Evolutionary conservation across 352 stramenopile genomes (phyloP).

Genomic region (Phytophthora sansomeana): DNA sequence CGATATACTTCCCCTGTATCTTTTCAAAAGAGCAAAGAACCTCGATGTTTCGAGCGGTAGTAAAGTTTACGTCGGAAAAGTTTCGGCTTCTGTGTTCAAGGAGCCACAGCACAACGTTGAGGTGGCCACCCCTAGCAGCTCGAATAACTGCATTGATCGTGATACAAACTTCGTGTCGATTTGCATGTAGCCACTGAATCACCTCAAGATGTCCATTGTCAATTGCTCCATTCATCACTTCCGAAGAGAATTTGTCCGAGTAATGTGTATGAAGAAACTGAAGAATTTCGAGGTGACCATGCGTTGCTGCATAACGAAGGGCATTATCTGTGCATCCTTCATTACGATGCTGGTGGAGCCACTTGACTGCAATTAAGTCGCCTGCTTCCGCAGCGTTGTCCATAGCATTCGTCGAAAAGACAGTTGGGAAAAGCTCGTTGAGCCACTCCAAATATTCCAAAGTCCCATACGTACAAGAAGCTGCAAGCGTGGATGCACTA

Average conservation of each 20-base stretch:
- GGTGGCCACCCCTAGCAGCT: not conserved
- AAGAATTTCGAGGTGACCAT: not conserved
- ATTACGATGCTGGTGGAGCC: conserved; percentile 1
- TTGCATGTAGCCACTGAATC: not conserved
- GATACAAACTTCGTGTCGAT: not conserved
- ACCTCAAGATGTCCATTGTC: not conserved
- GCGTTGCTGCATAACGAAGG: not conserved
- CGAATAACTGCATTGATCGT: not conserved
- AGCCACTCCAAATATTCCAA: not conserved
- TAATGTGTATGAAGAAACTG: conserved; percentile 4
- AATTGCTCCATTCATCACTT: not conserved
- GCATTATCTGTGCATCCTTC: not conserved
- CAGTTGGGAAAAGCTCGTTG: not conserved
- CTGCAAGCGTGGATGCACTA: not conserved
- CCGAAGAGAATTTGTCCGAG: not conserved
- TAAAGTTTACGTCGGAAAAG: too few relatives aligned
- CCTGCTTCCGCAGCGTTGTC: not conserved
- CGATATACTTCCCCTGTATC: not conserved
- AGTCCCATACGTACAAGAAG: not conserved
- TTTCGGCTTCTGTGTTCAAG: not conserved
- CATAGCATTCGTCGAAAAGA: not conserved
- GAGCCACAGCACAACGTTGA: not conserved
- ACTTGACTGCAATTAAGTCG: not conserved
- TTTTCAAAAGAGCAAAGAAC: not conserved
- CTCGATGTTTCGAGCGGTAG: not conserved